Evolutionary conservation across 78 protist genomes (phyloP).

Genomic region (Diacronema lutheri): DNA sequence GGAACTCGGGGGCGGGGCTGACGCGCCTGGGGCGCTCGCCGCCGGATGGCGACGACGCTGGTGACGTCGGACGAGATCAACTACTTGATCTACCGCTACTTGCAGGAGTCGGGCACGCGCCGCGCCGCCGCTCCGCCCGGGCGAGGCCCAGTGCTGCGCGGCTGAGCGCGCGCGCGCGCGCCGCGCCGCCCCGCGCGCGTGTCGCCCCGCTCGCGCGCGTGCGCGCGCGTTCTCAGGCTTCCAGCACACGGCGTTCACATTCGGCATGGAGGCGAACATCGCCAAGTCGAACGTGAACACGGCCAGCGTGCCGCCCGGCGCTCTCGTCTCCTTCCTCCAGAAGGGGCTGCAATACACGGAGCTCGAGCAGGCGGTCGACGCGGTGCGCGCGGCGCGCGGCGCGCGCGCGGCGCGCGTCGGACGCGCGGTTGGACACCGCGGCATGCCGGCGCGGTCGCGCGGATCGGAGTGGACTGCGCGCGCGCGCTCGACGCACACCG

Average conservation of each 20-base stretch:
- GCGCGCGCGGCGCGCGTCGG: neutral
- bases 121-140: neutral
- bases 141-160: neutral
- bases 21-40: no score
- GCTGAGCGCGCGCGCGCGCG: neutral
- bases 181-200: neutral
- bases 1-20: no score
- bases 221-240: conserved; percentile 64
- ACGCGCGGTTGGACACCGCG: neutral
- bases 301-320: conserved; percentile 81
- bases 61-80: conserved; percentile 65
- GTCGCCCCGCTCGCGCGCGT: neutral
- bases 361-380: conserved; percentile 75
- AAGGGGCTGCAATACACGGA: conserved; percentile 91
- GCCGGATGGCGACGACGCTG: neutral
- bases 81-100: conserved; percentile 80
- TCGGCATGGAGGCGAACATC: conserved; percentile 73
- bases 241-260: conserved; percentile 87
- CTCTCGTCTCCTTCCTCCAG: conserved; percentile 79
- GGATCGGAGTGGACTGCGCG: neutral
- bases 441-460: neutral
- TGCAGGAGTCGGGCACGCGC: conserved; percentile 81
- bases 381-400: conserved; percentile 19
- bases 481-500: neutral
- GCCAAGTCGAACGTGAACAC: conserved; percentile 54